Evolutionary conservation across 176 grass and related monocot species (phyloP).

Genomic region (Zoysia pacifica): DNA sequence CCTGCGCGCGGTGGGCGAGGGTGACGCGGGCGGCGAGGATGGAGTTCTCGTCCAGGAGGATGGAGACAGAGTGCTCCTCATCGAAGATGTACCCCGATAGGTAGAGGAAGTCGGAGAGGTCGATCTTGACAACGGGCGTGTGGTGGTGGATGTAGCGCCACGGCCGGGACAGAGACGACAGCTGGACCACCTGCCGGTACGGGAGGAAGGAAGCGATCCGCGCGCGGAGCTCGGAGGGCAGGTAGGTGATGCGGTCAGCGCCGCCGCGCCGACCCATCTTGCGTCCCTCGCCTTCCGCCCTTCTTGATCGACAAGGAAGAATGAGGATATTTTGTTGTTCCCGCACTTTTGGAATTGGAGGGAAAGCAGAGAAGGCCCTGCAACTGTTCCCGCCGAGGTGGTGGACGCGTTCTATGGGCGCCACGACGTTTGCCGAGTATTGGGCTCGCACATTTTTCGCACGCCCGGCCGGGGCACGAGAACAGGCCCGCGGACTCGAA

Average conservation of each 20-base stretch:
- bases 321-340: neutral
- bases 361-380: neutral
- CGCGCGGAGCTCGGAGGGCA: slow-evolving; percentile 19
- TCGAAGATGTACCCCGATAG: neutral
- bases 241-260: neutral
- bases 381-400: neutral
- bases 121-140: slow-evolving; percentile 1
- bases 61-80: neutral
- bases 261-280: neutral
- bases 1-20: neutral
- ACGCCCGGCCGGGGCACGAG: too few relatives aligned
- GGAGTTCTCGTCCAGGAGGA: neutral
- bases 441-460: too few relatives aligned
- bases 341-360: neutral
- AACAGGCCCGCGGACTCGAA: too few relatives aligned
- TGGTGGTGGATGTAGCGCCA: slow-evolving; percentile 24
- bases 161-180: neutral
- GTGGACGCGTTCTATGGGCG: neutral
- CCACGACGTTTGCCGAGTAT: too few relatives aligned
- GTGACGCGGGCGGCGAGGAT: neutral
- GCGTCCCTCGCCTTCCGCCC: neutral
- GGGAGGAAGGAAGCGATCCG: neutral
- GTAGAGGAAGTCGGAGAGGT: neutral
- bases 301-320: neutral
- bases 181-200: neutral